A percentile compares a stretch with the other conserved stretches of the same genome.
These are phyloP conservation scores for Gonium pectorale DNA, from an alignment of 139 green algal genomes.

Conservation along the genomic window DNA sequence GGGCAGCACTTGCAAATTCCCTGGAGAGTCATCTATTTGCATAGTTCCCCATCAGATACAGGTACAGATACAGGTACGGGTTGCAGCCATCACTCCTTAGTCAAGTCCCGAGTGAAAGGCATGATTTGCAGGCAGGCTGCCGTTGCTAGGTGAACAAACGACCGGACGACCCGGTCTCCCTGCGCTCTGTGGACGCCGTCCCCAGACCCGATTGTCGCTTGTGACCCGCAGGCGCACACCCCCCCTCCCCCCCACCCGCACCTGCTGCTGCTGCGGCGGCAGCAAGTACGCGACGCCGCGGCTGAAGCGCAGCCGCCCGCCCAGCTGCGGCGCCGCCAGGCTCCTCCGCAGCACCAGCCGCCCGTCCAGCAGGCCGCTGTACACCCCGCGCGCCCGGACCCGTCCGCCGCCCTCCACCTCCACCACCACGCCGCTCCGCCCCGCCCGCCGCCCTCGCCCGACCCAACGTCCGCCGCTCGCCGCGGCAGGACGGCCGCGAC, in stretches of 20 bases:
- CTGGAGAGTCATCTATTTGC: too few relatives aligned
- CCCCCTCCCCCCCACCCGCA: background rate
- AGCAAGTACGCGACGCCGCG: slow-evolving; percentile 76
- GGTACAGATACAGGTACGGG: too few relatives aligned
- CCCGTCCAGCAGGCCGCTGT: slow-evolving; percentile 78
- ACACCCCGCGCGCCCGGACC: slow-evolving; percentile 78
- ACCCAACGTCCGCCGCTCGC: background rate
- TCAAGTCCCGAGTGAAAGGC: too few relatives aligned
- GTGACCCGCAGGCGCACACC: too few relatives aligned
- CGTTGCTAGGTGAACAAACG: too few relatives aligned
- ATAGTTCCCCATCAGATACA: too few relatives aligned
- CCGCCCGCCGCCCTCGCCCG: background rate
- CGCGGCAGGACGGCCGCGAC: background rate
- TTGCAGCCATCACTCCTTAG: too few relatives aligned
- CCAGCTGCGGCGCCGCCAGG: slow-evolving; percentile 73
- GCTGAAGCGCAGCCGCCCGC: slow-evolving; percentile 74
- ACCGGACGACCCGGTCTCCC: too few relatives aligned
- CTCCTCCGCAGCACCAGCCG: slow-evolving; percentile 63
- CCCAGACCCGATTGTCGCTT: too few relatives aligned
- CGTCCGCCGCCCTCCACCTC: slow-evolving; percentile 73
- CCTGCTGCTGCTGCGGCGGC: slow-evolving; percentile 45
- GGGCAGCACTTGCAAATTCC: too few relatives aligned
- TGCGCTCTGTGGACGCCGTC: too few relatives aligned
- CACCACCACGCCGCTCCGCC: slow-evolving; percentile 46
- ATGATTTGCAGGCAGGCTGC: too few relatives aligned